phyloP scores from a whole-genome alignment of 23 red algal species.

The Agarophyton chilense region DNA sequence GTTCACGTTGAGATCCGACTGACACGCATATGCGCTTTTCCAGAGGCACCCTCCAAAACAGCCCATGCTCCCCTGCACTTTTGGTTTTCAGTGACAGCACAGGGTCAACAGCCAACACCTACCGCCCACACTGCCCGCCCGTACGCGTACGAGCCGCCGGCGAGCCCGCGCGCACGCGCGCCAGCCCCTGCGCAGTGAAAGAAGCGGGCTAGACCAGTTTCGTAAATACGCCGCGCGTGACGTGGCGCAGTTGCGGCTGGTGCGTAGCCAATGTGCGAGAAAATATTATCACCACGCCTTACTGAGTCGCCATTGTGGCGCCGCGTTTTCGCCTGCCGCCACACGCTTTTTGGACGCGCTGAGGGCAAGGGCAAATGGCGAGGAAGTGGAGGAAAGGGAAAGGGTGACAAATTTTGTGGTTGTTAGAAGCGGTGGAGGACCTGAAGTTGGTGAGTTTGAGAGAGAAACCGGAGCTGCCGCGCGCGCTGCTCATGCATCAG shows the following conservation, averaged over 20 bases:
- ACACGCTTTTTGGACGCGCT: neutral
- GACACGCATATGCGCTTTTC: too few relatives aligned
- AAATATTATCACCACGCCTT: constrained; percentile 23
- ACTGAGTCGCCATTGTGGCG: neutral
- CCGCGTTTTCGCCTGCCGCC: constrained; percentile 6
- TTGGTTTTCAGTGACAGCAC: too few relatives aligned
- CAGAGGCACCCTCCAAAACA: too few relatives aligned
- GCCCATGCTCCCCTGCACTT: too few relatives aligned
- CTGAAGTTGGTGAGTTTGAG: constrained; percentile 10
- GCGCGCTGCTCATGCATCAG: neutral
- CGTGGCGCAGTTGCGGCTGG: neutral
- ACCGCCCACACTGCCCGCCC: too few relatives aligned
- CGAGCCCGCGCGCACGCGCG: too few relatives aligned
- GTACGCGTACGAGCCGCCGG: too few relatives aligned
- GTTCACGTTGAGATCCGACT: too few relatives aligned
- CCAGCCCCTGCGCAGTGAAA: neutral
- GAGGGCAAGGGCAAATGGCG: neutral
- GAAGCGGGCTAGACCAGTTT: constrained; percentile 14
- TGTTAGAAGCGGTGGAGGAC: constrained; percentile 1
- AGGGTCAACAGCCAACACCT: too few relatives aligned
- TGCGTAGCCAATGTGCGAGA: neutral
- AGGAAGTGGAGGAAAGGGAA: too few relatives aligned
- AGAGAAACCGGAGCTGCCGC: constrained; percentile 9
- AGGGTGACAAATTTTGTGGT: too few relatives aligned
- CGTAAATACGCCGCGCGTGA: constrained; percentile 31